A percentile compares a stretch with the other conserved stretches of the same genome.
These are phyloP conservation scores for Aspergillus carbonarius DNA, from an alignment of 2,329 filamentous ascomycete genomes.

Conservation along the genomic window DNA sequence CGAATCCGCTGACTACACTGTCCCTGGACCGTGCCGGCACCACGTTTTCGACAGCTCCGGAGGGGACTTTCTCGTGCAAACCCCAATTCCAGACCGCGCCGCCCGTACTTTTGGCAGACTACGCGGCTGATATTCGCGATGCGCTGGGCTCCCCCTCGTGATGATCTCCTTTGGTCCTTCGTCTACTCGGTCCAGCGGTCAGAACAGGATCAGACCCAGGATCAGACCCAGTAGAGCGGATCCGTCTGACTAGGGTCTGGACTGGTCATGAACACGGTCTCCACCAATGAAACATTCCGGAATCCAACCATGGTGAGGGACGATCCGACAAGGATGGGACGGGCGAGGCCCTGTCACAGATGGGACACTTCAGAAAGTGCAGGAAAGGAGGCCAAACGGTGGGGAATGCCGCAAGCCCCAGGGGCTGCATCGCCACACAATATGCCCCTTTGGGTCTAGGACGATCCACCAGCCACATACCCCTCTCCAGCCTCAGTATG, in stretches of 20 bases:
- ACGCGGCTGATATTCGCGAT: not conserved
- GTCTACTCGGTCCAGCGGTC: not conserved
- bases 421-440: slow-evolving; percentile 6
- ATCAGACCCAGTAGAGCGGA: not conserved
- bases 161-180: not conserved
- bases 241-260: not conserved
- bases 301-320: not conserved
- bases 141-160: not conserved
- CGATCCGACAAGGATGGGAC: slow-evolving; percentile 1
- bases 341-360: not conserved
- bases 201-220: not conserved
- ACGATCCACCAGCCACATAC: slow-evolving; percentile 1
- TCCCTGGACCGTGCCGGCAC: not conserved
- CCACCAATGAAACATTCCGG: not conserved
- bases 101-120: not conserved
- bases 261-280: not conserved
- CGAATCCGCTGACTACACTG: not conserved
- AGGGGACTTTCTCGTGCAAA: not conserved
- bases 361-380: not conserved
- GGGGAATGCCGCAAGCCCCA: not conserved
- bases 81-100: not conserved
- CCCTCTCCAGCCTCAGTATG: slow-evolving; percentile 2
- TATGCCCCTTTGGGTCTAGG: slow-evolving; percentile 1
- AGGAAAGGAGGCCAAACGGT: not conserved
- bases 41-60: slow-evolving; percentile 7